Evolutionary conservation across 2,329 filamentous ascomycete genomes (phyloP), one percentile per base, ranked within the genome.

Genomic region (Colletotrichum destructivum): DNA sequence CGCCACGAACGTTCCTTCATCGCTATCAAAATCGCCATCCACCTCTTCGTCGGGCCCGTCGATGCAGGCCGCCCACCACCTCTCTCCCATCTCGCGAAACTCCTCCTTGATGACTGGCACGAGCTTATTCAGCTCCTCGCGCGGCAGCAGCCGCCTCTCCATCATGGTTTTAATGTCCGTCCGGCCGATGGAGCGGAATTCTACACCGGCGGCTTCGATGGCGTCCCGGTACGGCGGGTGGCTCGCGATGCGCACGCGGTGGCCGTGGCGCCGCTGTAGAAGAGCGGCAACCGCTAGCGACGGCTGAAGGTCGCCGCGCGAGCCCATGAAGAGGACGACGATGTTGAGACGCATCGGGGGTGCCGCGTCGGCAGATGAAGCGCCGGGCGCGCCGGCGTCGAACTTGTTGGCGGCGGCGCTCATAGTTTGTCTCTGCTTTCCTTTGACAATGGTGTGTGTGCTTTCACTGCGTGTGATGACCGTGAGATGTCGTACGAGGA

Each of bases 221-320:
- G 85, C 83, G 2, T 78, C 65, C 26, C 78, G 77, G 70, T 86
- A 86, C 3, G 79, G 75, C 59, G 77, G 68, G 69, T 86, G 84
- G 15, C 84, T 86, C 7, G 84, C 84, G 13, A 86, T 74, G 0
- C 85, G 81, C 2, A 86, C 81, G 9, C 83, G 79, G 75, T 86
- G 84, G 7, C 83, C 82, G 66, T 82, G 75, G 13, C 76, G 78
- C 5, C 21, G 31, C 69, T 82, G 77, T 1, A 88, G 76, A 12
- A 80, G 82, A 26, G 79, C 81, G 0, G 84, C 86, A 2, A 88
- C 74, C 0, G 84, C 84, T 55, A 87, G 77, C 61, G 87, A 87
- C 0, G 85, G 86, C 67, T 87, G 86, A 0, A 87, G 83, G 74
- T 87, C 85, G 11, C 85, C 85, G 42, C 82, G 77, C 23, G 75